A percentile compares a stretch with the other conserved stretches of the same genome.
phyloP scores from a whole-genome alignment of 768 basidiomycete species.

The Cystofilobasidium capitatum region DNA sequence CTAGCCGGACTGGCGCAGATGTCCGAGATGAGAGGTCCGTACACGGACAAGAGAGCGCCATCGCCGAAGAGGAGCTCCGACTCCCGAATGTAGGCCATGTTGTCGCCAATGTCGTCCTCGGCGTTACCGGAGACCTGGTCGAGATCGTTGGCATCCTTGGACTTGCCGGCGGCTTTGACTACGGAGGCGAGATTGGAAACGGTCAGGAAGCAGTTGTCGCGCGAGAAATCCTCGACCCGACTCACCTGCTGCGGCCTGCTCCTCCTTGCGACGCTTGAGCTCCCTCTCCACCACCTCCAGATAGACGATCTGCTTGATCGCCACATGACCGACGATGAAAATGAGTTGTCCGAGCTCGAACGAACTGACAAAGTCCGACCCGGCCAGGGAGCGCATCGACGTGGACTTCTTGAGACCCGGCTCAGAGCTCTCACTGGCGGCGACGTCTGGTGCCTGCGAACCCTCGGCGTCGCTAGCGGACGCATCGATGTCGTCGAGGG shows the following conservation, averaged over 20 bases:
- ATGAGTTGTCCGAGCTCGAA: conserved; percentile 88
- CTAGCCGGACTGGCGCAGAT: conserved; percentile 82
- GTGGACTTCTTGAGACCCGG: conserved; percentile 54
- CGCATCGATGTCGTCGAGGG: neutral
- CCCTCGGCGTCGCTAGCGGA: conserved; percentile 4
- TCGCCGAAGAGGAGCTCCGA: conserved; percentile 75
- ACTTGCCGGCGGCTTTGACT: conserved; percentile 48
- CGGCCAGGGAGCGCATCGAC: conserved; percentile 40
- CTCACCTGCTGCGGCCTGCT: conserved; percentile 58
- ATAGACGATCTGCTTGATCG: conserved; percentile 94
- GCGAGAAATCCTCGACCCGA: neutral
- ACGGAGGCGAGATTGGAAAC: conserved; percentile 26
- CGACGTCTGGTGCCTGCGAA: neutral
- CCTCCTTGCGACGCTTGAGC: conserved; percentile 92
- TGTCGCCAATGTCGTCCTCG: conserved; percentile 95
- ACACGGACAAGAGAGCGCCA: conserved; percentile 68
- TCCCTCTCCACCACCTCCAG: conserved; percentile 91
- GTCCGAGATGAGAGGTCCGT: conserved; percentile 80
- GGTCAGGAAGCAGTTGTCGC: neutral
- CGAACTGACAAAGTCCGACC: conserved; percentile 56
- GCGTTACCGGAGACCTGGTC: conserved; percentile 96
- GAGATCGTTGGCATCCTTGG: conserved; percentile 58
- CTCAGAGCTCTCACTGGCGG: too few relatives aligned
- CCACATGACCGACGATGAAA: conserved; percentile 90
- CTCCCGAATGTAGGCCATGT: conserved; percentile 73